Base-by-base conservation (phyloP, 2,329 filamentous ascomycete species). In the Pseudogymnoascus sp. region DNA sequence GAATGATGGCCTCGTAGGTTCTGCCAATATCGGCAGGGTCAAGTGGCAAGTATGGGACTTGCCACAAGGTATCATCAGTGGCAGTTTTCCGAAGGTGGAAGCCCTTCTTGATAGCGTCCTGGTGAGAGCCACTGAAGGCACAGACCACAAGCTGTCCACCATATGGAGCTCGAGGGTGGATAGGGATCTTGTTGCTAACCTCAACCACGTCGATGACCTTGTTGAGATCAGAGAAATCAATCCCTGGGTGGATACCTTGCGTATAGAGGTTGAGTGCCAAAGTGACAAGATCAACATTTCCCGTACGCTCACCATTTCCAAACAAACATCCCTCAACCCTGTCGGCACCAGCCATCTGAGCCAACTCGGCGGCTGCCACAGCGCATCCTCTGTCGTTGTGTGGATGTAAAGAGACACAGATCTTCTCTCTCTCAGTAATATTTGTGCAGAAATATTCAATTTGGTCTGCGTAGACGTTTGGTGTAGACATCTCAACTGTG, bases 1-100 rank as follows among this genome's bases (percentile, higher is more conserved):
- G 90, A 74, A 97, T 97, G 73, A 97, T 89, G 64, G 93, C 93
- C 77, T 97, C 93, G 83, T 97, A 97, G n/a, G 88, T 97, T 64
- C 93, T 87, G 60, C 93, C 93, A 67, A 97, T 96, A 72, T 97
- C 93, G 72, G 89, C 83, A 4, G 93, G 93, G 72, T 97, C 93
- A 70, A 97, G 83, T 11, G 93, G 93, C 59, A 97, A 87, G 74
- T 97, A 97, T 0, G 93, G 93, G 40, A 97, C 83, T 69, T 90
- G 80, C 93, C 93, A 97, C 42, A 78, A 79, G 71, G 87, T 85
- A 63, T 93, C 85, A 72, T 83, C 79, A 4, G 77, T 79, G 53
- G 82, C 80, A 50, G 81, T 76, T 73, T 92, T 83, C 64, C 93
- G 88, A 42, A 80, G 72, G 73, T 90, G 83, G 80, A 95, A 92